A percentile compares a stretch with the other conserved stretches of the same genome.
phyloP scores from a whole-genome alignment of 495 filamentous ascomycete species.

The Usnea hakonensis region DNA sequence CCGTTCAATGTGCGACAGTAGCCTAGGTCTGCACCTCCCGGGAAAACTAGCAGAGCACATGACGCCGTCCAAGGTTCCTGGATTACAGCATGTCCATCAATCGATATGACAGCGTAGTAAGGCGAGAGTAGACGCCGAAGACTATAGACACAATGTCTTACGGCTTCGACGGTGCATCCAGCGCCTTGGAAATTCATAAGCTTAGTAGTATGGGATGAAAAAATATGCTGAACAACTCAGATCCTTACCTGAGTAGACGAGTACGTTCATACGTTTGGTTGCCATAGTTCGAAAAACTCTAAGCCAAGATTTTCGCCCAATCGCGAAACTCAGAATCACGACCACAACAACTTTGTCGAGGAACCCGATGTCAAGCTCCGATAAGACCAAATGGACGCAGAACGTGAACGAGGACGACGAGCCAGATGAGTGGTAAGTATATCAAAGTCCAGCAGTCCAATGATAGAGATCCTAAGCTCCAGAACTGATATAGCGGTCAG shows the following conservation, averaged over 20 bases:
- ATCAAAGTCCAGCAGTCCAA: no score
- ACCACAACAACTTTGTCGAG: conserved; percentile 10
- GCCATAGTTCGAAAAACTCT: conserved; percentile 38
- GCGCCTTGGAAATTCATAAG: conserved; percentile 46
- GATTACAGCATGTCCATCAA: conserved; percentile 68
- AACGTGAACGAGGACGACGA: conserved; percentile 67
- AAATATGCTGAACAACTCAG: neutral
- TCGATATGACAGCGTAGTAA: conserved; percentile 84
- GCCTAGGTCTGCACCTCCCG: conserved; percentile 88
- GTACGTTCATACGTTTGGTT: conserved; percentile 66
- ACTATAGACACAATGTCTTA: conserved; percentile 81
- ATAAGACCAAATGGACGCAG: conserved; percentile 33
- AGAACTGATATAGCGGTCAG: conserved; percentile 37
- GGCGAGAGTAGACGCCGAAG: conserved; percentile 84
- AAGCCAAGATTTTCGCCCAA: conserved; percentile 6
- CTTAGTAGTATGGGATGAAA: neutral
- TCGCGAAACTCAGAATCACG: conserved; percentile 7
- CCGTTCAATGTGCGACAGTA: conserved; percentile 89
- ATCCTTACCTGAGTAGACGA: conserved; percentile 71
- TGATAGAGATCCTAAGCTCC: neutral
- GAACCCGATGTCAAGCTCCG: conserved; percentile 45
- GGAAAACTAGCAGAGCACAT: conserved; percentile 84
- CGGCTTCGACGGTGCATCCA: conserved; percentile 79
- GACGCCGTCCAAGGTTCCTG: conserved; percentile 88
- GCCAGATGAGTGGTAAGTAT: conserved; percentile 82